A percentile compares a stretch with the other conserved stretches of the same genome.
Conservation (phyloP, 2,329 filamentous ascomycete species). For the Aspergillus hiratsukae region DNA sequence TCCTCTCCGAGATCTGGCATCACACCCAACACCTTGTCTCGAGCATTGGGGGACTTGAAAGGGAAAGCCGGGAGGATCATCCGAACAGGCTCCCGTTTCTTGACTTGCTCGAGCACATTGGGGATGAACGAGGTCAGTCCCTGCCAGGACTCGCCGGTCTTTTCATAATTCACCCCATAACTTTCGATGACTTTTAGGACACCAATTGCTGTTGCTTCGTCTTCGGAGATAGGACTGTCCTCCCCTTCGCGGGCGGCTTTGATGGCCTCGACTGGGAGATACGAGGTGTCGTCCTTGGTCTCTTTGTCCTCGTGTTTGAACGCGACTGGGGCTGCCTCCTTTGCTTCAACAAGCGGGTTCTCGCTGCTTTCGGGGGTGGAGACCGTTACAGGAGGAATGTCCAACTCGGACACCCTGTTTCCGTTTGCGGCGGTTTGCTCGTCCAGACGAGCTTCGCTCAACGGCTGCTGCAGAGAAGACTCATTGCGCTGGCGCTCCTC, state of each 20-base stretch:
- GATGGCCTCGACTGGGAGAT: neutral
- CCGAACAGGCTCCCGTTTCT: slow-evolving; percentile 20
- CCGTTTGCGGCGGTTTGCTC: neutral
- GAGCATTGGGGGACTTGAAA: slow-evolving; percentile 26
- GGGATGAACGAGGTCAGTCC: slow-evolving; percentile 23
- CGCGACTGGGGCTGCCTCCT: neutral
- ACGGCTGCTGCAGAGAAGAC: neutral
- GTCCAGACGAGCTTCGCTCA: neutral
- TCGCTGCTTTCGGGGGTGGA: neutral
- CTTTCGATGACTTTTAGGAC: slow-evolving; percentile 22
- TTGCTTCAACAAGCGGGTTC: neutral
- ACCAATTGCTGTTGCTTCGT: slow-evolving; percentile 12
- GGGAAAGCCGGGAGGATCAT: slow-evolving; percentile 30
- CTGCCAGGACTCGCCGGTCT: slow-evolving; percentile 21
- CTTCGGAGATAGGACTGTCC: neutral
- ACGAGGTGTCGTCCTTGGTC: neutral
- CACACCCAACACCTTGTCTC: slow-evolving; percentile 31
- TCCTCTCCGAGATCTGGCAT: slow-evolving; percentile 44
- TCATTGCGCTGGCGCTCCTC: neutral
- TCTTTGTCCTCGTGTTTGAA: neutral
- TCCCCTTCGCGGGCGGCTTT: neutral
- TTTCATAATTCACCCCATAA: slow-evolving; percentile 25
- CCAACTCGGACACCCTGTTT: neutral
- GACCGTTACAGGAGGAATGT: neutral
- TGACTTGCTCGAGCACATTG: slow-evolving; percentile 16